These are phyloP conservation scores for Colletotrichum costaricense DNA, from an alignment of 2,329 filamentous ascomycete genomes.

Conservation along the genomic window DNA sequence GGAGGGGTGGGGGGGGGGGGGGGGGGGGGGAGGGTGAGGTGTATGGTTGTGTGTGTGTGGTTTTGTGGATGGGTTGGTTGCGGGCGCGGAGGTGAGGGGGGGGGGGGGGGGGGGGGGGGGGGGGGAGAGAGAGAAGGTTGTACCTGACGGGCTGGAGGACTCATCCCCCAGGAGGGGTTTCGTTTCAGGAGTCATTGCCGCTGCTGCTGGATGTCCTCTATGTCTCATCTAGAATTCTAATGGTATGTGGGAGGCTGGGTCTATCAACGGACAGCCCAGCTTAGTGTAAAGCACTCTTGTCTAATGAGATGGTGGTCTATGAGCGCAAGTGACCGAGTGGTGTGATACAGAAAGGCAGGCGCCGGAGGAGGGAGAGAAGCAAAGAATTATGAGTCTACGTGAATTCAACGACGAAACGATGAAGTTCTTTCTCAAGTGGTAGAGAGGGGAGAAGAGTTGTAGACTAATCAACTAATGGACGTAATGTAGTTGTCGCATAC, in stretches of 20 bases:
- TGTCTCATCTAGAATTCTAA: neutral
- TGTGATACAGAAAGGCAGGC: neutral
- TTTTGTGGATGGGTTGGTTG: too few species aligned
- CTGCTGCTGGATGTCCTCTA: neutral
- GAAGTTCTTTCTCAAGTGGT: neutral
- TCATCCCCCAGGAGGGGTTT: slow-evolving; percentile 3
- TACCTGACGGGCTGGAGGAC: slow-evolving; percentile 7
- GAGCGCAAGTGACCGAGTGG: neutral
- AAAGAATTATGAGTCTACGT: neutral
- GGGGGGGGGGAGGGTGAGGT: too few species aligned
- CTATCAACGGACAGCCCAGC: neutral
- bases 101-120: too few species aligned
- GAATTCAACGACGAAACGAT: neutral
- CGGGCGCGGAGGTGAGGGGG: too few species aligned
- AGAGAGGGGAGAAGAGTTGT: neutral
- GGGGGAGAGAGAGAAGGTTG: too few species aligned
- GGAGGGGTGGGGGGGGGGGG: too few species aligned
- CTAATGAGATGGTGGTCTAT: neutral
- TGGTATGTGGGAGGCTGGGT: neutral
- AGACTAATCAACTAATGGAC: neutral
- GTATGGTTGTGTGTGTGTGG: too few species aligned
- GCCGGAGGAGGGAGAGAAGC: neutral
- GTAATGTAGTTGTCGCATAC: neutral
- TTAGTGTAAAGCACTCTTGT: neutral
- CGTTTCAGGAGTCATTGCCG: neutral